Evolutionary conservation across 805 yeast species (phyloP), one percentile per base, ranked within the genome.

Genomic region (Starmerella floricola): DNA sequence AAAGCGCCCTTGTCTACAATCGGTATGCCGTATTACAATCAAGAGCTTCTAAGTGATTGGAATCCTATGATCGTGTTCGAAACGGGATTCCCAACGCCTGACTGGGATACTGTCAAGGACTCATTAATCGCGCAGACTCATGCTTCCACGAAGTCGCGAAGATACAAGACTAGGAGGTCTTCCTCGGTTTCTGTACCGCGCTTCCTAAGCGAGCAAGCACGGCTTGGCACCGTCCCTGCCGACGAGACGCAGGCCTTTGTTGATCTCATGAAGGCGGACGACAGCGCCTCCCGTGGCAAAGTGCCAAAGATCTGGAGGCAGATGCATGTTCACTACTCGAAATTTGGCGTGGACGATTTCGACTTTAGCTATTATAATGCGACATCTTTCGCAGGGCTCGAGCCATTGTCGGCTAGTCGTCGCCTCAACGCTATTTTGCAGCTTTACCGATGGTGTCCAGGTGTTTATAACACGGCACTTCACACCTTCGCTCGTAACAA

Each of bases 291-390:
- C 2, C 28, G 37, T 2, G 64, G 71, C 53, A 56, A 62, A 28
- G 67, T 76, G 1, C 95, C 95, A 1, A 78, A 78, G 40, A 81
- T 87, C 28, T 88, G 79, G 62, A 66, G 76, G 31, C 74, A 77
- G 52, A 65, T 84, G 35, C 81, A 79, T 46, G 82, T 88, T 41
- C 72, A 79, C 32, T 88, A 87, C 60, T 81, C 93, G 43, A 78
- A 74, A 53, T 88, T 85, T 60, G 98, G 98, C 21, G 86, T 91
- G 24, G 85, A 80, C 52, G 95, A 86, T 59, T 91, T 91, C 62
- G 95, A 88, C 62, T 88, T 91, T 58, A 78, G 73, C 41, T 79
- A 77, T 53, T 88, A 80, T 65, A 88, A 88, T 57, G 67, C 68
- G 31, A 81, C 96, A 0, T 47, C 55, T 1, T 78, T 67, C 42